These are phyloP conservation scores for Cantharellus anzutake DNA, from an alignment of 768 basidiomycete genomes.

Conservation along the genomic window DNA sequence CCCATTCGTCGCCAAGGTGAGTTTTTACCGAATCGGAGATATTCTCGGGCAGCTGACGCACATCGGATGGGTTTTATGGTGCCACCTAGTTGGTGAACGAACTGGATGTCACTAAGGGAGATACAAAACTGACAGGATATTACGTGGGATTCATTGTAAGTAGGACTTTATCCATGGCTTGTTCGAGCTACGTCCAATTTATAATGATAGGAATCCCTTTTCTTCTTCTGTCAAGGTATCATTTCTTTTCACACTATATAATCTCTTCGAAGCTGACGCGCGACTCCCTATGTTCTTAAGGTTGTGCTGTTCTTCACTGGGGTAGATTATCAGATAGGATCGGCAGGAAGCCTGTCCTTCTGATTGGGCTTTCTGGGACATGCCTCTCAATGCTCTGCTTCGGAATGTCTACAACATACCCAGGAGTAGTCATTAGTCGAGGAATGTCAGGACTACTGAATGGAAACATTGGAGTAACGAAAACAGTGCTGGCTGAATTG, in stretches of 20 bases:
- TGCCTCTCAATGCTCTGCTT: constrained; percentile 7
- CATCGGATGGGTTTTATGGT: background rate
- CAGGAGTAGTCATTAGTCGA: constrained; percentile 7
- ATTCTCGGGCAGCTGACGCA: background rate
- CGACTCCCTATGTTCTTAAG: background rate
- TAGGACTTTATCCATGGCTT: background rate
- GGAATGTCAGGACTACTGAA: constrained; percentile 5
- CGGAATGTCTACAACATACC: constrained; percentile 9
- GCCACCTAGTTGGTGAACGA: constrained; percentile 1
- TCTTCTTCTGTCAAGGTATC: constrained; percentile 4
- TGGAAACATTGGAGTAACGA: constrained; percentile 9
- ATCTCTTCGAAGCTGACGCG: background rate
- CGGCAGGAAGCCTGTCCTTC: constrained; percentile 6
- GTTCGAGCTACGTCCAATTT: background rate
- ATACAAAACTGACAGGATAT: constrained; percentile 5
- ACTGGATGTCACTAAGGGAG: constrained; percentile 5
- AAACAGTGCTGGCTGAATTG: constrained; percentile 5
- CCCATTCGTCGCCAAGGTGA: constrained; percentile 8
- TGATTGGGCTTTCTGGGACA: constrained; percentile 9
- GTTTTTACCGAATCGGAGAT: background rate
- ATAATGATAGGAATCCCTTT: constrained; percentile 4
- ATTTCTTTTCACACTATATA: background rate
- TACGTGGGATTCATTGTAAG: constrained; percentile 7
- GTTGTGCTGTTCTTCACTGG: constrained; percentile 12
- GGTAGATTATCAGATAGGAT: constrained; percentile 17